Evolutionary conservation across 1,284 basidiomycete species (phyloP).

Genomic region (Ceratobasidium sp.): DNA sequence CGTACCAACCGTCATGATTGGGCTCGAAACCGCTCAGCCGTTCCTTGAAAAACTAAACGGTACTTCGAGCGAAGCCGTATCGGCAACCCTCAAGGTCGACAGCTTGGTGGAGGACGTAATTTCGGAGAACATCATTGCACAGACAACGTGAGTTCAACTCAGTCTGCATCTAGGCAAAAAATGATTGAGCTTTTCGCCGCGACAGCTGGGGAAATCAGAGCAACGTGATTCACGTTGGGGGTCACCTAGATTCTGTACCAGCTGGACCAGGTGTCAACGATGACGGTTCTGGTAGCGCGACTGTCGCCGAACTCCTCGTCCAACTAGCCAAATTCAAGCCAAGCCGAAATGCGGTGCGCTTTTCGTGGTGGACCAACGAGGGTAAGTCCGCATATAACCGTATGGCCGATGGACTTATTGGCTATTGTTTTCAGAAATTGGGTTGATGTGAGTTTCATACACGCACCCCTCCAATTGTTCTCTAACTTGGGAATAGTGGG

Average conservation of each 20-base stretch:
- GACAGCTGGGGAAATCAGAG: constrained; percentile 13
- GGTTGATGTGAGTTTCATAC: constrained; percentile 1
- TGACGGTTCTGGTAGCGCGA: constrained; percentile 20
- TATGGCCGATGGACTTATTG: background rate
- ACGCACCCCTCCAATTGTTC: background rate
- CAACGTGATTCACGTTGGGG: constrained; percentile 27
- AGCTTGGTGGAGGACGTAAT: constrained; percentile 27
- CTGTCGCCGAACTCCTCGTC: constrained; percentile 20
- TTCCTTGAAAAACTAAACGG: constrained; percentile 22
- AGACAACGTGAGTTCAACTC: constrained; percentile 1
- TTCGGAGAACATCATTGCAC: constrained; percentile 33
- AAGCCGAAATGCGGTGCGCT: constrained; percentile 22
- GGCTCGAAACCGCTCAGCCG: constrained; percentile 25
- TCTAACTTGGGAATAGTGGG: constrained; percentile 1
- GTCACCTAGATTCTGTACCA: constrained; percentile 20
- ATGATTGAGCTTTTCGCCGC: background rate
- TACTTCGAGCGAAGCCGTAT: background rate
- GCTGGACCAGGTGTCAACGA: constrained; percentile 29
- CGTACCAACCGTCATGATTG: constrained; percentile 21
- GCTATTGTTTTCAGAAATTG: constrained; percentile 10
- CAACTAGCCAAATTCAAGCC: constrained; percentile 24
- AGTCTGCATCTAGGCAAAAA: no score
- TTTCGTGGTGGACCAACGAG: constrained; percentile 32
- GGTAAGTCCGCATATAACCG: background rate
- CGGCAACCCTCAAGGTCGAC: constrained; percentile 19